These are phyloP conservation scores for Rhodamnia rubescens DNA, from an alignment of 345 rosid species.

Conservation along the genomic window DNA sequence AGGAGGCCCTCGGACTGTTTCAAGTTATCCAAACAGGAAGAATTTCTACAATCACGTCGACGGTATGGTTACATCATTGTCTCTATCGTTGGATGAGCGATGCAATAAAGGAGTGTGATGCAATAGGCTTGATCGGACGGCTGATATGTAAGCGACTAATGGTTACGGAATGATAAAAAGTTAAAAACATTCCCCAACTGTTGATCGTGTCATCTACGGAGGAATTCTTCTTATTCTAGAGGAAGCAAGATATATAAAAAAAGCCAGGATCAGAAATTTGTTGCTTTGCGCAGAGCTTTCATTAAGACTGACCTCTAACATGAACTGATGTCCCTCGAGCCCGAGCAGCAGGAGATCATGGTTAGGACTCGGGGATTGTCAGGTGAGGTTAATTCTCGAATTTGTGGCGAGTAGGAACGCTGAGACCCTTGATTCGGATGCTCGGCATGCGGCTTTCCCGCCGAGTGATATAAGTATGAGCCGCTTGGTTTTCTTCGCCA, in stretches of 20 bases:
- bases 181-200: neutral
- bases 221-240: neutral
- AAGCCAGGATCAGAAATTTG: neutral
- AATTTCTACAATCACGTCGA: neutral
- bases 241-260: neutral
- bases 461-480: neutral
- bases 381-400: neutral
- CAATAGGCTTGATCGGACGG: neutral
- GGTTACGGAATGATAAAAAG: neutral
- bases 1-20: neutral
- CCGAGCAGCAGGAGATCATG: neutral
- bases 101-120: neutral
- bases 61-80: accelerated
- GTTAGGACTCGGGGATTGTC: neutral
- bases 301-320: neutral
- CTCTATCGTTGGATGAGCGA: neutral
- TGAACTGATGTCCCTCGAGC: neutral
- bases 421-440: neutral
- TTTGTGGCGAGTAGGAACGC: neutral
- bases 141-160: neutral
- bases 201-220: neutral
- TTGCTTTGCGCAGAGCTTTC: neutral
- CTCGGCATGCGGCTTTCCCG: neutral
- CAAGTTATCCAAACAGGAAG: neutral
- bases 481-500: neutral